A percentile compares a stretch with the other conserved stretches of the same genome.
phyloP scores from a whole-genome alignment of 2,329 filamentous ascomycete species.

The Aspergillus sp. region DNA sequence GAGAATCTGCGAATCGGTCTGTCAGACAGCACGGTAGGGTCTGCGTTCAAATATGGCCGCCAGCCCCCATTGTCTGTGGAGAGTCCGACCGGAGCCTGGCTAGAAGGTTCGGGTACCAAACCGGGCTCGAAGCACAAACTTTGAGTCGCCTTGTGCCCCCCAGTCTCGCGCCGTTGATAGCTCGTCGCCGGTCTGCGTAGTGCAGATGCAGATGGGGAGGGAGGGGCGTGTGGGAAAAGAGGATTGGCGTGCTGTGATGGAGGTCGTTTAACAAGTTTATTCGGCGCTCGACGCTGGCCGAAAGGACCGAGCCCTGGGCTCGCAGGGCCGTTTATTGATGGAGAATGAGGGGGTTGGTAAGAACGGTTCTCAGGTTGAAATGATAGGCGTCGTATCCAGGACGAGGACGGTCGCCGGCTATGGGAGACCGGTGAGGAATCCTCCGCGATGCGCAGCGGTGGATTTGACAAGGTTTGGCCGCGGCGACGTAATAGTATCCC shows the following conservation, averaged over 20 bases:
- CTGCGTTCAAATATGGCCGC: slow-evolving; percentile 41
- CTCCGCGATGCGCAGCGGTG: slow-evolving; percentile 28
- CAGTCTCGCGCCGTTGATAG: slow-evolving; percentile 59
- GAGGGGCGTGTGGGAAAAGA: slow-evolving; percentile 27
- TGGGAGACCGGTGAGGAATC: slow-evolving; percentile 26
- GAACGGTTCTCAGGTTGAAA: slow-evolving; percentile 50
- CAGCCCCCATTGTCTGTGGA: slow-evolving; percentile 26
- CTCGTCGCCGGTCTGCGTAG: slow-evolving; percentile 63
- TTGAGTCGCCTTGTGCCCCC: slow-evolving; percentile 46
- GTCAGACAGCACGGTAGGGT: slow-evolving; percentile 24
- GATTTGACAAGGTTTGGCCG: slow-evolving; percentile 37
- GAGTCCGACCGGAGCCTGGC: slow-evolving; percentile 1
- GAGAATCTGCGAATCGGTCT: slow-evolving; percentile 43
- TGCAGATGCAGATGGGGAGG: slow-evolving; percentile 45
- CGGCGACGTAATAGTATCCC: slow-evolving; percentile 33
- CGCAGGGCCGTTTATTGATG: slow-evolving; percentile 54
- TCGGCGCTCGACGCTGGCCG: slow-evolving; percentile 43
- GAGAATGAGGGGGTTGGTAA: slow-evolving; percentile 52
- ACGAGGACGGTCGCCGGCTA: slow-evolving; percentile 43
- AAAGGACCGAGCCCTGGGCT: slow-evolving; percentile 47
- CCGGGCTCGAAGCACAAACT: slow-evolving; percentile 28
- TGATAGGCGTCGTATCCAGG: slow-evolving; percentile 60
- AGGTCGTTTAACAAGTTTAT: slow-evolving; percentile 64
- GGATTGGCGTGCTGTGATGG: slow-evolving; percentile 52
- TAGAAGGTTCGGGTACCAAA: slow-evolving; percentile 13